A percentile compares a stretch with the other conserved stretches of the same genome.
Evolutionary conservation across 306 rosid species (phyloP).

Genomic region (Dicorynia guianensis): DNA sequence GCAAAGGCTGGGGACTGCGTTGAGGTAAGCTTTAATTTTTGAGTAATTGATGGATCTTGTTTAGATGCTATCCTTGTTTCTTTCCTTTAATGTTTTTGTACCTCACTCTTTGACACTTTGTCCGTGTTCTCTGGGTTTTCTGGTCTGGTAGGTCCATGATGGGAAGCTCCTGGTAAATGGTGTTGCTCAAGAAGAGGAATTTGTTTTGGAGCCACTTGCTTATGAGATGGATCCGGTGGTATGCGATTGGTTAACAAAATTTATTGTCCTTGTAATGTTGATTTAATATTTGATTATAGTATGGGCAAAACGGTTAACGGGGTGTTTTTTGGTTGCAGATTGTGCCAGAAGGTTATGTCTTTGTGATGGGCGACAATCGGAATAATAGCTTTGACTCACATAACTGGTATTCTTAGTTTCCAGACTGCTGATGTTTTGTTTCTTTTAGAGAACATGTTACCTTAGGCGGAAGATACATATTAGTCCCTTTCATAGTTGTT

Average conservation of each 20-base stretch:
- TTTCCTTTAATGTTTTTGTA: background rate
- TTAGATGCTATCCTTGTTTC: background rate
- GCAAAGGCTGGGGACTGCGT: slow-evolving; percentile 93
- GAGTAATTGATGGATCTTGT: slow-evolving; percentile 15
- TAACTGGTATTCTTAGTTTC: slow-evolving; percentile 68
- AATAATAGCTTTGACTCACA: slow-evolving; percentile 95
- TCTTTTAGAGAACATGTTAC: slow-evolving; percentile 21
- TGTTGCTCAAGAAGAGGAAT: slow-evolving; percentile 73
- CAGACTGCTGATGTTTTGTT: slow-evolving; percentile 41
- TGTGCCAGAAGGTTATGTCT: slow-evolving; percentile 91
- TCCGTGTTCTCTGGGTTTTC: slow-evolving; percentile 10
- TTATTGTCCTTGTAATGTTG: slow-evolving; percentile 6
- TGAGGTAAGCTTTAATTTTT: slow-evolving; percentile 56
- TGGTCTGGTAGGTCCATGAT: slow-evolving; percentile 60
- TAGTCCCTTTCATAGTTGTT: too few species aligned
- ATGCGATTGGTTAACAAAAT: slow-evolving; percentile 25
- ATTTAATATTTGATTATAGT: slow-evolving; percentile 20
- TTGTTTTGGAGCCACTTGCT: slow-evolving; percentile 74
- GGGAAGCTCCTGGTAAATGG: slow-evolving; percentile 87
- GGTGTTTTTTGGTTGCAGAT: slow-evolving; percentile 58
- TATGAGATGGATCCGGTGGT: slow-evolving; percentile 85
- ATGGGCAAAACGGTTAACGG: slow-evolving; percentile 12
- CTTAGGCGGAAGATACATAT: slow-evolving; percentile 35
- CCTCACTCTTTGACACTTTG: slow-evolving; percentile 32
- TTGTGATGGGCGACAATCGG: slow-evolving; percentile 97